Evolutionary conservation across 192 early-diverging fungal genomes (phyloP).

Genomic region (Geosiphon pyriformis): DNA sequence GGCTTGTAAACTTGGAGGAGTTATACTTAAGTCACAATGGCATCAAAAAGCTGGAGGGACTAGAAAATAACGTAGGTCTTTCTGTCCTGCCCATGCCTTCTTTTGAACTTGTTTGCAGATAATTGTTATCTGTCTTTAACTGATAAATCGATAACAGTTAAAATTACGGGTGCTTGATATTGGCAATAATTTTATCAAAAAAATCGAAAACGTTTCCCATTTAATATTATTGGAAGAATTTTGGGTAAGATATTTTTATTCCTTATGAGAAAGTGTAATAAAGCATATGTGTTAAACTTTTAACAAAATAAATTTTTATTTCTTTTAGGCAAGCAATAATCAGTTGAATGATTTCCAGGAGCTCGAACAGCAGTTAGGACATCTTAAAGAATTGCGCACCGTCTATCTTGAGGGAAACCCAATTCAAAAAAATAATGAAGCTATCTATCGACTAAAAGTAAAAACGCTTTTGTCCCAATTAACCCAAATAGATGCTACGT

Average conservation of each 20-base stretch:
- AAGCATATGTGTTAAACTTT: conserved; percentile 25
- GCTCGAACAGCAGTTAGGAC: conserved; percentile 61
- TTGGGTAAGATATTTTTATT: conserved; percentile 65
- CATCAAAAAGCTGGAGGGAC: conserved; percentile 65
- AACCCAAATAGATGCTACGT: conserved; percentile 88
- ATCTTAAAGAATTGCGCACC: conserved; percentile 62
- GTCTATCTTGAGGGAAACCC: conserved; percentile 97
- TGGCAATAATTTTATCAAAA: conserved; percentile 68
- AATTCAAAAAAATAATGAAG: conserved; percentile 65
- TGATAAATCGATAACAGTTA: no score
- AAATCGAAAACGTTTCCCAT: conserved; percentile 69
- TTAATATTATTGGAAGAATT: conserved; percentile 75
- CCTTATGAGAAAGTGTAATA: conserved; percentile 38
- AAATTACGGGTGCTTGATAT: conserved; percentile 65
- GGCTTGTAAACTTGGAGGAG: conserved; percentile 70
- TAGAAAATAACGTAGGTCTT: conserved; percentile 66
- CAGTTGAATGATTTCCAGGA: conserved; percentile 70
- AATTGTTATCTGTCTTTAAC: no score
- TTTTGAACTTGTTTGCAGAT: no score
- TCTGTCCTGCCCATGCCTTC: neutral
- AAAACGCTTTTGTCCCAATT: conserved; percentile 79
- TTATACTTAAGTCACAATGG: conserved; percentile 93
- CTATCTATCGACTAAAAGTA: conserved; percentile 84
- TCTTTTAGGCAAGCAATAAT: conserved; percentile 64
- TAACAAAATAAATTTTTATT: neutral